A percentile compares a stretch with the other conserved stretches of the same genome.
Evolutionary conservation across 2,329 filamentous ascomycete genomes (phyloP).

Genomic region (Byssochlamys sp.): DNA sequence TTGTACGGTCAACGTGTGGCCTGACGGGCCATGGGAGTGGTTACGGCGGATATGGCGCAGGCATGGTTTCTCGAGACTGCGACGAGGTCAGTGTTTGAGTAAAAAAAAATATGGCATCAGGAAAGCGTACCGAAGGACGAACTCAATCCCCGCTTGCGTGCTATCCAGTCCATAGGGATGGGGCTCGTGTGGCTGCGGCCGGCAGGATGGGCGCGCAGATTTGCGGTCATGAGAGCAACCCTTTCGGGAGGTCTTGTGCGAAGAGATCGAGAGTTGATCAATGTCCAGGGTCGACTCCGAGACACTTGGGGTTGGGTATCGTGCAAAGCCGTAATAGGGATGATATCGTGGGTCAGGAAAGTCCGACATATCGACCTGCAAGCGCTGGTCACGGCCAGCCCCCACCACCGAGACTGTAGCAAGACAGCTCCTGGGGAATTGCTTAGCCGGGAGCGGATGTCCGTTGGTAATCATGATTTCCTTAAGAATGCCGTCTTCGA

Average conservation of each 20-base stretch:
- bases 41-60: constrained; percentile 13
- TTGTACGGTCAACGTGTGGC: constrained; percentile 20
- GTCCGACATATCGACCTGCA: background rate
- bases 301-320: background rate
- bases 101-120: background rate
- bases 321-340: background rate
- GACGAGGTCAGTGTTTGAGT: background rate
- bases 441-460: background rate
- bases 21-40: constrained; percentile 8
- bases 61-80: constrained; percentile 19
- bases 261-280: background rate
- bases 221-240: background rate
- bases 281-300: background rate
- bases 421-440: background rate
- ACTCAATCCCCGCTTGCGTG: constrained; percentile 21
- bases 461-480: background rate
- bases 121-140: constrained; percentile 16
- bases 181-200: background rate
- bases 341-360: background rate
- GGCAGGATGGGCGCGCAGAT: background rate
- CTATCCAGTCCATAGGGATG: constrained; percentile 19
- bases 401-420: background rate
- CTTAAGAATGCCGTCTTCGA: background rate
- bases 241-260: background rate
- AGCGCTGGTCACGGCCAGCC: background rate